phyloP scores from a whole-genome alignment of 1,284 basidiomycete genomes.

The Vanrija humicola region DNA sequence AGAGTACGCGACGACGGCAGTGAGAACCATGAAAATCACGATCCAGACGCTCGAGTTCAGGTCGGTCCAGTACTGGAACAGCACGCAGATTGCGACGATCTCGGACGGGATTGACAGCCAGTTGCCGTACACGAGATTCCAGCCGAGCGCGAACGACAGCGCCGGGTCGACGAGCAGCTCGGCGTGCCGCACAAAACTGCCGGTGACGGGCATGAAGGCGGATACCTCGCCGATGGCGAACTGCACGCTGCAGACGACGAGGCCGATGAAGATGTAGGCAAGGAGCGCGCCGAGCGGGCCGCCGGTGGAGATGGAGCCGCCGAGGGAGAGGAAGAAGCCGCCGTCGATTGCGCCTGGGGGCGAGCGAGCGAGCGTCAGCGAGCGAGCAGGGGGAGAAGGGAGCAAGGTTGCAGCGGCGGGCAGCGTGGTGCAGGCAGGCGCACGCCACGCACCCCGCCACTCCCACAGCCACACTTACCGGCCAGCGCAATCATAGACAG shows the following conservation, averaged over 20 bases:
- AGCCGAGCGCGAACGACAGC: slow-evolving; percentile 31
- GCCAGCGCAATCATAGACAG: slow-evolving; percentile 34
- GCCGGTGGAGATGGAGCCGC: slow-evolving; percentile 50
- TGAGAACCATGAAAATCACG: slow-evolving; percentile 19
- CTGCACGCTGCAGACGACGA: slow-evolving; percentile 26
- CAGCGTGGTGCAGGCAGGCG: too few species aligned
- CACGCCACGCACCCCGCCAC: too few species aligned
- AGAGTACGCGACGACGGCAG: slow-evolving; percentile 15
- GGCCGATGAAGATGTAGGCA: slow-evolving; percentile 20
- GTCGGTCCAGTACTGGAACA: slow-evolving; percentile 27
- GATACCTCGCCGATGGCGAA: slow-evolving; percentile 28
- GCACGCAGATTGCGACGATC: slow-evolving; percentile 23
- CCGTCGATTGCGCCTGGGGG: slow-evolving; percentile 47
- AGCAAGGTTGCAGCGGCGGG: too few species aligned
- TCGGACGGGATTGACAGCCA: slow-evolving; percentile 24
- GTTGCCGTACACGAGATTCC: slow-evolving; percentile 31
- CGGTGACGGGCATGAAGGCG: slow-evolving; percentile 23
- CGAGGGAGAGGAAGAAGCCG: slow-evolving; percentile 74
- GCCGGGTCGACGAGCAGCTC: slow-evolving; percentile 29
- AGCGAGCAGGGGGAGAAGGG: too few species aligned
- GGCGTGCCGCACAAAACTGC: slow-evolving; percentile 27
- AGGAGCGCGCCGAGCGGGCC: slow-evolving; percentile 45
- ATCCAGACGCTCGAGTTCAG: slow-evolving; percentile 17
- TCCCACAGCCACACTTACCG: slow-evolving; percentile 4
- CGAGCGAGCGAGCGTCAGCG: background rate